Conservation (phyloP, 805 yeast genomes). For the Nakazawaea siamensis region DNA sequence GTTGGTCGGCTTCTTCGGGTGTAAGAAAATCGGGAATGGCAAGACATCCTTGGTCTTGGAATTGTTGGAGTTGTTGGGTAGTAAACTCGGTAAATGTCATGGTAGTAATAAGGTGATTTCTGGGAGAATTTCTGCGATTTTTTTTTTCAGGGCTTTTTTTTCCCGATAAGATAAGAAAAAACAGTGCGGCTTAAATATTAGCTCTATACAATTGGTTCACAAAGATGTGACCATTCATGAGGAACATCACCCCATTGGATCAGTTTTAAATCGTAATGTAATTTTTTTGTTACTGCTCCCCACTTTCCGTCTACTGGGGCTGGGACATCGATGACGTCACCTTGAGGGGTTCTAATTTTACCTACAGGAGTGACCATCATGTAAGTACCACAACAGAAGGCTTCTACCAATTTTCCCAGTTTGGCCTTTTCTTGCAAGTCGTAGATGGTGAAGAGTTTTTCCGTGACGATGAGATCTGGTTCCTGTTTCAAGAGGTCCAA, state of each 20-base stretch:
- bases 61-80: conserved; percentile 38
- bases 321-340: conserved; percentile 34
- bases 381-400: conserved; percentile 48
- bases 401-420: conserved; percentile 42
- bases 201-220: too few relatives aligned
- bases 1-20: conserved; percentile 26
- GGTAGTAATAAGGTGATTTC: too few relatives aligned
- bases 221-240: conserved; percentile 15
- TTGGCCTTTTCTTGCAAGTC: conserved; percentile 37
- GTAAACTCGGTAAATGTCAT: conserved; percentile 22
- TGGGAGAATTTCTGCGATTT: neutral
- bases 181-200: too few relatives aligned
- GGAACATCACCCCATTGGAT: conserved; percentile 18
- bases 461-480: conserved; percentile 27
- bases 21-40: conserved; percentile 49
- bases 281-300: conserved; percentile 31
- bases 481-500: conserved; percentile 30
- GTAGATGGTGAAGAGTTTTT: conserved; percentile 36
- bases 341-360: conserved; percentile 31
- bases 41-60: conserved; percentile 51
- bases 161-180: too few relatives aligned
- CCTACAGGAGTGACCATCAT: conserved; percentile 42
- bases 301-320: conserved; percentile 25
- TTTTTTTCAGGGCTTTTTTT: neutral
- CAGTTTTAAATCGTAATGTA: conserved; percentile 14